These are phyloP conservation scores for Jackrogersella multiformis DNA, from an alignment of 495 filamentous ascomycete species.

Conservation along the genomic window DNA sequence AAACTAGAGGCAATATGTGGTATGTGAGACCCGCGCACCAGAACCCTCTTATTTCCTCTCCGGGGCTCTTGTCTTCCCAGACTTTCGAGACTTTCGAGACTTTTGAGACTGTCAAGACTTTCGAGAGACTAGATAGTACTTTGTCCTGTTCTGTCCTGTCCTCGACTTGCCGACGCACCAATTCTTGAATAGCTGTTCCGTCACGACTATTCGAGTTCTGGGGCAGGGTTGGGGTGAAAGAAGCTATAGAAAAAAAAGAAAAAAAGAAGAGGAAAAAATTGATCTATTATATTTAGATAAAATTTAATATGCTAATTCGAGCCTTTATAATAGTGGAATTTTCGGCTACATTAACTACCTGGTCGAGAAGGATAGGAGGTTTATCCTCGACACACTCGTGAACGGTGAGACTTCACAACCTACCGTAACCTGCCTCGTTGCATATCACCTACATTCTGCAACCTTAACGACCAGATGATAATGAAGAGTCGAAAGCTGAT, in stretches of 20 bases:
- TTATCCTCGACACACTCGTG: slow-evolving; percentile 93
- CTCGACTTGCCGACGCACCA: too few species aligned
- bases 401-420: slow-evolving; percentile 72
- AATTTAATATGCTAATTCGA: slow-evolving; percentile 37
- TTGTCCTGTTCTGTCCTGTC: background rate
- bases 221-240: background rate
- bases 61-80: too few species aligned
- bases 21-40: slow-evolving; percentile 31
- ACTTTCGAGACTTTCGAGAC: too few species aligned
- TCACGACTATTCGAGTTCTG: background rate
- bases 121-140: background rate
- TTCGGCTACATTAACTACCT: slow-evolving; percentile 95
- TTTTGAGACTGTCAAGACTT: too few species aligned
- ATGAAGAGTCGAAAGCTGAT: slow-evolving; percentile 25
- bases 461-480: background rate
- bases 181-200: background rate
- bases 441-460: slow-evolving; percentile 21
- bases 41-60: slow-evolving; percentile 2
- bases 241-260: background rate
- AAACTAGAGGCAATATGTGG: slow-evolving; percentile 38
- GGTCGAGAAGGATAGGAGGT: slow-evolving; percentile 95
- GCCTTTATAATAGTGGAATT: slow-evolving; percentile 76
- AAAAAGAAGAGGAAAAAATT: too few species aligned
- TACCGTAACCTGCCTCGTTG: slow-evolving; percentile 25
- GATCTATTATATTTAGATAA: background rate